These are phyloP conservation scores for Fusarium citri DNA, from an alignment of 2,329 filamentous ascomycete genomes.

Conservation along the genomic window DNA sequence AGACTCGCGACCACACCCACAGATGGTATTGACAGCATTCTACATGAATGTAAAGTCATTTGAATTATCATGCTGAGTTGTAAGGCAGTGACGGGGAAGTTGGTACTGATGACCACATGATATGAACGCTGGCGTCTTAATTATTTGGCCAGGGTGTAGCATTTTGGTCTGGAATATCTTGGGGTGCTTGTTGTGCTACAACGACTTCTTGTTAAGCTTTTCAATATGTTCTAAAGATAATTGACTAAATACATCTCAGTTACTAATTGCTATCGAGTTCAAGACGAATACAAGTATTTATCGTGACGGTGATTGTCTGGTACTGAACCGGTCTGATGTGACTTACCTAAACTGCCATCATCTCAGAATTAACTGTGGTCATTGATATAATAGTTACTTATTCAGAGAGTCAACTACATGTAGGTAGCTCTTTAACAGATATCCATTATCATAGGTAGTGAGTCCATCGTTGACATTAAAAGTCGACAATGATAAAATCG, in stretches of 20 bases:
- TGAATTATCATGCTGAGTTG: not conserved
- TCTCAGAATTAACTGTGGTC: not conserved
- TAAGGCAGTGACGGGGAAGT: too few species aligned
- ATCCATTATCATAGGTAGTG: too few species aligned
- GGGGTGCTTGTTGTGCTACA: not conserved
- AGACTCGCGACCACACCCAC: conserved; percentile 10
- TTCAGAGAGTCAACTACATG: not conserved
- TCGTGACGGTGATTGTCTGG: not conserved
- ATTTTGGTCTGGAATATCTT: not conserved
- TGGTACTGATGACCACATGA: not conserved
- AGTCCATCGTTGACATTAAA: not conserved
- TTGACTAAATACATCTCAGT: not conserved
- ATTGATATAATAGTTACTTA: not conserved
- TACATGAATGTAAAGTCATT: not conserved
- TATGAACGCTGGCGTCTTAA: not conserved
- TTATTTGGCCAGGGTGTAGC: not conserved
- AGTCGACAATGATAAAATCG: not conserved
- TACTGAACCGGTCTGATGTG: not conserved
- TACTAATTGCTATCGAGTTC: not conserved
- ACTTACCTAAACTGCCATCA: not conserved
- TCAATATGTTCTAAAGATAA: not conserved
- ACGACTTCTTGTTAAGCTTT: not conserved
- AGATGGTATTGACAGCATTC: conserved; percentile 15
- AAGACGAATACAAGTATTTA: not conserved
- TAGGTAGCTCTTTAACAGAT: not conserved